Base-by-base conservation (phyloP, 495 filamentous ascomycete species). In the Penicillium cataractarum region DNA sequence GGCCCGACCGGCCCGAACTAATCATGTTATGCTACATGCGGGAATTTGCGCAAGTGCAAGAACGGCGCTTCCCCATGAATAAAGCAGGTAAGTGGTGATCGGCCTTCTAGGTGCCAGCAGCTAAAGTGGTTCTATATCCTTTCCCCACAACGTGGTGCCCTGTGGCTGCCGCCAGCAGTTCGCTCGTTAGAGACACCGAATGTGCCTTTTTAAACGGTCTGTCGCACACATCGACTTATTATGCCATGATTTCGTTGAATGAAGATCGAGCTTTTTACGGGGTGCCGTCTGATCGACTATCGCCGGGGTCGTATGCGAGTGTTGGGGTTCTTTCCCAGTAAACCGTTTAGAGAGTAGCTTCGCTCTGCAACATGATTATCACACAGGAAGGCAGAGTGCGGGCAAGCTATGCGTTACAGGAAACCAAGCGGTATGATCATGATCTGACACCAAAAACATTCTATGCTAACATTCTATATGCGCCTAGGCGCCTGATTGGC, bases 71-170 rank as follows among this genome's bases (percentile, higher is more conserved):
- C 52, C 37, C 32, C 19, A 55, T 31, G 29, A n/a, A 21, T 32
- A 6, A 55, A 37, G 17, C 19, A 55, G 52, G 52, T 55, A 55
- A 55, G 52, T 55, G 10, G 19, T 48, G 10, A 17, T 48, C 24
- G 24, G 24, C 24, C 24, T 22, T 48, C 2, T n/a, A n/a, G n/a
- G n/a, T n/a, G n/a, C 12, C 3, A 2, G 19, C 10, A 48, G 24
- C 6, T 2, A 22, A 6, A 2, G n/a, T 48, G 24, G 24, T 19
- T 6, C 19, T 48, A 48, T 6, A 48, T n/a, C 44, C 19, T 19
- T 48, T 6, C 44, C 44, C 24, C 22, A 13, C 44, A 2, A 48
- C 2, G 10, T 48, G 24, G 44, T 22, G 9, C 44, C 44, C 44
- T 48, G 24, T 48, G 12, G 44, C 24, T 48, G 24, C 44, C 44